Base-by-base conservation (phyloP, 1,139 yeast genomes). In the Candida tropicalis region DNA sequence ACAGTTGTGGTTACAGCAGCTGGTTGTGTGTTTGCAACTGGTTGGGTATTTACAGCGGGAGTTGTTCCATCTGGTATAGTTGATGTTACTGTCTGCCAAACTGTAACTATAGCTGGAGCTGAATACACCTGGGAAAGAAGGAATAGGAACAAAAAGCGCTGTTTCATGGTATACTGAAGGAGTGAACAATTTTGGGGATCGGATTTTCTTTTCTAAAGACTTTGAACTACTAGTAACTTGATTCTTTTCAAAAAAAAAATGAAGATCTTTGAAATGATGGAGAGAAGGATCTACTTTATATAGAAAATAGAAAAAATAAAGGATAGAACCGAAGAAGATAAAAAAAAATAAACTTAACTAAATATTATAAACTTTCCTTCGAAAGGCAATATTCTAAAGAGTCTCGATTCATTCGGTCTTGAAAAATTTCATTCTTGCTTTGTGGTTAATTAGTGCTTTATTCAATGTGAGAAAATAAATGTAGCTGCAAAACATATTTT, bases 61-160 rank as follows among this genome's bases (percentile, higher is more conserved):
- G 53, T 41, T 20, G 56, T 42, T 2, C 53, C 52, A 7, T 55
- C 46, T 9, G 51, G 52, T 10, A 50, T 51, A 26, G 52, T 35
- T 44, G 39, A 28, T 12, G 66, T 60, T n/a, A 56, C 55, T 10
- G 67, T 62, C 44, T 62, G 55, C 48, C 50, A 56, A 5, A 62
- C 51, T 6, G 69, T 64, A 16, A 60, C 55, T 17, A 63, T 46
- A 7, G 58, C 58, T 2, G 71, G 70, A 10, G 65, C 66, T 25
- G 66, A 27, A 33, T 33, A 18, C 22, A 23, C 18, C 23, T 32
- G 20, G 28, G 35, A 23, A 23, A 40, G 36, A 16, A 28, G 29
- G 32, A 20, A 32, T 27, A 35, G 32, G 23, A 38, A 28, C 12
- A 31, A 22, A 23, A 22, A 20, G 20, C 16, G 10, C 15, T 35